These are phyloP conservation scores for Suillus americanus DNA, from an alignment of 768 basidiomycete genomes.

Conservation along the genomic window DNA sequence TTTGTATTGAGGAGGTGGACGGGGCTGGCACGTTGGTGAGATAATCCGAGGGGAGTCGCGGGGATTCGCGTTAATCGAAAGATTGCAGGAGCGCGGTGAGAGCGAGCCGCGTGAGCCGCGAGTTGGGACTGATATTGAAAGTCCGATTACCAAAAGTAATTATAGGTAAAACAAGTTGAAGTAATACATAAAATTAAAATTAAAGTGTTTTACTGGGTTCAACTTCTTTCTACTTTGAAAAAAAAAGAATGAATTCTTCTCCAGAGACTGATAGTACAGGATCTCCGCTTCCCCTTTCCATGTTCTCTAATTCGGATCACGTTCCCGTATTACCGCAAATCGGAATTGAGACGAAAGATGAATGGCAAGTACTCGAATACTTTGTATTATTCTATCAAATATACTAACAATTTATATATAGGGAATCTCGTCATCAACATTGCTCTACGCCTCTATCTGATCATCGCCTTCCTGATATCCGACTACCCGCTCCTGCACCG, in stretches of 20 bases:
- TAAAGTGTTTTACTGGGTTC: conserved; percentile 7
- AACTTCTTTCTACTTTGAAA: neutral
- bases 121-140: conserved; percentile 20
- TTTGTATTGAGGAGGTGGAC: neutral
- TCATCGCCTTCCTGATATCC: conserved; percentile 35
- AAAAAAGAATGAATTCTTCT: neutral
- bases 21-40: conserved; percentile 1
- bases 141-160: conserved; percentile 25
- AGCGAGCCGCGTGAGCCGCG: conserved; percentile 30
- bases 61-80: conserved; percentile 27
- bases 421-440: conserved; percentile 25
- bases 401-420: conserved; percentile 3
- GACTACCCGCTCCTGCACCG: conserved; percentile 19
- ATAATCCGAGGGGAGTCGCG: conserved; percentile 18
- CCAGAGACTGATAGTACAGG: conserved; percentile 13
- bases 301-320: conserved; percentile 33
- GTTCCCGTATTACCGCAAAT: conserved; percentile 26
- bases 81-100: conserved; percentile 14
- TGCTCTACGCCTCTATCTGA: conserved; percentile 25
- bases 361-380: conserved; percentile 28
- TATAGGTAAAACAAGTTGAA: conserved; percentile 3
- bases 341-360: conserved; percentile 19
- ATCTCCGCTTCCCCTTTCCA: conserved; percentile 25
- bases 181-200: neutral
- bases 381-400: conserved; percentile 13